These are phyloP conservation scores for Coemansia sp. DNA, from an alignment of 192 early-diverging fungal genomes.

Conservation along the genomic window DNA sequence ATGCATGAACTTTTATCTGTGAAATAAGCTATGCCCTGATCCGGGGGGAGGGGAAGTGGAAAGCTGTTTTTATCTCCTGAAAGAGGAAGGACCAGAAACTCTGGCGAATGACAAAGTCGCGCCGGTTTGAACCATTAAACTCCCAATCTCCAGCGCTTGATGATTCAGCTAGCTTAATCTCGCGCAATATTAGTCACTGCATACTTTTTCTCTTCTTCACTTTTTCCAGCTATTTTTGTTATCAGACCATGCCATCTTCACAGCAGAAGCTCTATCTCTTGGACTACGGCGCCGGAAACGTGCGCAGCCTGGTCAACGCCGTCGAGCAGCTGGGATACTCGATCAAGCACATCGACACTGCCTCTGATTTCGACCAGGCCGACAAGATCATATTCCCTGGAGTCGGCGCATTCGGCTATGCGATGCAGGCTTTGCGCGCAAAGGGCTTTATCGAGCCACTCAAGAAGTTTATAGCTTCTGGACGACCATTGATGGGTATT, in stretches of 20 bases:
- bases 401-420: conserved; percentile 94
- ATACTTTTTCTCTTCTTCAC: too few relatives aligned
- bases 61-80: too few relatives aligned
- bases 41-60: too few relatives aligned
- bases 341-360: conserved; percentile 70
- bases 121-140: too few relatives aligned
- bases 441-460: conserved; percentile 82
- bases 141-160: too few relatives aligned
- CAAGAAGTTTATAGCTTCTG: conserved; percentile 76
- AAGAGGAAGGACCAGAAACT: too few relatives aligned
- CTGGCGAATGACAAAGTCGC: too few relatives aligned
- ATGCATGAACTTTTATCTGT: too few relatives aligned
- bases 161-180: too few relatives aligned
- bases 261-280: conserved; percentile 67
- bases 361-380: conserved; percentile 83
- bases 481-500: conserved; percentile 95
- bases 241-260: neutral
- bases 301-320: conserved; percentile 93
- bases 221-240: too few relatives aligned
- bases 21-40: too few relatives aligned
- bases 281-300: conserved; percentile 99
- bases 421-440: conserved; percentile 71
- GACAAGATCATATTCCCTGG: conserved; percentile 99
- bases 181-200: too few relatives aligned
- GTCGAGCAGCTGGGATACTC: conserved; percentile 85